Evolutionary conservation across 1,139 yeast genomes (phyloP).

Genomic region (Geotrichum restrictum): DNA sequence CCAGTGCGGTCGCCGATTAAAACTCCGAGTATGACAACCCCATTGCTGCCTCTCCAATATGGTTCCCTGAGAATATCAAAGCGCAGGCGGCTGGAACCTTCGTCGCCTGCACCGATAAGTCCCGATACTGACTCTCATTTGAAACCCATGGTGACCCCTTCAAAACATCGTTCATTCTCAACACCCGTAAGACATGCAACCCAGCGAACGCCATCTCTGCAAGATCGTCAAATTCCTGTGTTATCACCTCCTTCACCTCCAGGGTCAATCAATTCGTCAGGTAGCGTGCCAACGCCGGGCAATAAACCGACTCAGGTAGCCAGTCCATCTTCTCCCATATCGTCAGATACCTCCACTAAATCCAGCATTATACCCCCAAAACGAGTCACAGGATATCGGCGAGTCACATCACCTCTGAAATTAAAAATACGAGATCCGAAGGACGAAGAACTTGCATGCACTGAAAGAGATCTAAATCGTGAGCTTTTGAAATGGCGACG

Average conservation of each 20-base stretch:
- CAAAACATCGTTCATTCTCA: constrained; percentile 30
- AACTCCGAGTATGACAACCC: constrained; percentile 24
- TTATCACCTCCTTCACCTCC: constrained; percentile 31
- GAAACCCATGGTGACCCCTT: constrained; percentile 27
- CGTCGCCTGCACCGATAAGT: constrained; percentile 23
- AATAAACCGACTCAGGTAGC: neutral
- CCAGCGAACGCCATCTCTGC: constrained; percentile 33
- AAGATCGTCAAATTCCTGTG: constrained; percentile 34
- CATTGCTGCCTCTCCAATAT: constrained; percentile 28
- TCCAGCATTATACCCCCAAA: neutral
- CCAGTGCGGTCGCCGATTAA: constrained; percentile 29
- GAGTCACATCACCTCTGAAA: constrained; percentile 23
- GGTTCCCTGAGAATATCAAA: constrained; percentile 30
- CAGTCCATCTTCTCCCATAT: neutral
- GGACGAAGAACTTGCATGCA: constrained; percentile 20
- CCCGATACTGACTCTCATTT: constrained; percentile 8
- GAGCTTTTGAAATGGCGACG: constrained; percentile 33
- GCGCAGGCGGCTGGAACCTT: constrained; percentile 30
- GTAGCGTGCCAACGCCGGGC: constrained; percentile 1
- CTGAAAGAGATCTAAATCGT: constrained; percentile 30
- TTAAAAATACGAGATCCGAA: constrained; percentile 9
- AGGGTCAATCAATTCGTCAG: constrained; percentile 1
- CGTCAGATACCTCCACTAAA: neutral
- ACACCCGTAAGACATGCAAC: constrained; percentile 25
- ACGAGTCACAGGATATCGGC: neutral